Conservation (phyloP, 371 early-diverging fungal genomes). For the Mucor mucedo region DNA sequence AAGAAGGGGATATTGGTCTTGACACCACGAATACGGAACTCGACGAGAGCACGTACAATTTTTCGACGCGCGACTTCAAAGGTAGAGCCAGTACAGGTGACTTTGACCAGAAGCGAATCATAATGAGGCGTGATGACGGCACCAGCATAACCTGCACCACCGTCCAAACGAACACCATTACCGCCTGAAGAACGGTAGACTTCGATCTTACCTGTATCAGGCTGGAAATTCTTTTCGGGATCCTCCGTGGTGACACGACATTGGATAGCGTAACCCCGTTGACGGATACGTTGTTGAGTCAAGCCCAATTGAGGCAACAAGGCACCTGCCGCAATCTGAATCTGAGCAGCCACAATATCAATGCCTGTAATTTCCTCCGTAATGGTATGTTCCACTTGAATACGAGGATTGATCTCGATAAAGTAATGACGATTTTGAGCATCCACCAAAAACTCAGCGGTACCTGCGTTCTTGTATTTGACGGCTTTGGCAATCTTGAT, state of each 20-base stretch:
- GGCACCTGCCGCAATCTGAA: slow-evolving; percentile 90
- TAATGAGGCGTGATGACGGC: slow-evolving; percentile 92
- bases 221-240: slow-evolving; percentile 86
- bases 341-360: slow-evolving; percentile 90
- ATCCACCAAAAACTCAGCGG: slow-evolving; percentile 97
- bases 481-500: slow-evolving; percentile 86
- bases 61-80: slow-evolving; percentile 88
- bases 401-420: slow-evolving; percentile 95
- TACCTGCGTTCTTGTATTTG: slow-evolving; percentile 94
- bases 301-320: slow-evolving; percentile 76
- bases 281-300: slow-evolving; percentile 76
- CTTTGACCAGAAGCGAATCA: slow-evolving; percentile 95
- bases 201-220: slow-evolving; percentile 93
- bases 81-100: slow-evolving; percentile 83
- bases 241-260: slow-evolving; percentile 96
- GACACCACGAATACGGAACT: slow-evolving; percentile 94
- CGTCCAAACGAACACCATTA: slow-evolving; percentile 90
- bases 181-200: slow-evolving; percentile 87
- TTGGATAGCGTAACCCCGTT: slow-evolving; percentile 90
- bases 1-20: slow-evolving; percentile 96
- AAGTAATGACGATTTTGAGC: slow-evolving; percentile 87
- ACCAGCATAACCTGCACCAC: slow-evolving; percentile 87
- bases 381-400: slow-evolving; percentile 91
- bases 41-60: slow-evolving; percentile 84
- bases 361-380: slow-evolving; percentile 96